A percentile compares a stretch with the other conserved stretches of the same genome.
These are phyloP conservation scores for grape (Vitis vinifera) DNA, from an alignment of 164 flowering plant species.

Conservation along the genomic window ASM3070453v1 NC_081817.1:2429501-2430000, in stretches of 20 bases:
- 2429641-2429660: constrained; percentile 9
- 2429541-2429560: constrained; percentile 24
- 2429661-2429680: constrained; percentile 14
- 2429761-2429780: neutral
- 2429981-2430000: too few relatives aligned
- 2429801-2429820: too few relatives aligned
- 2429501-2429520: too few relatives aligned
- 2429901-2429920: too few relatives aligned
- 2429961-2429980: too few relatives aligned
- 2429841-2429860: too few relatives aligned
- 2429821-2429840: neutral
- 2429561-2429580: constrained; percentile 23
- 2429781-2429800: too few relatives aligned
- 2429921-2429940: constrained; percentile 4
- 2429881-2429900: too few relatives aligned
- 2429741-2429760: too few relatives aligned
- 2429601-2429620: constrained; percentile 11
- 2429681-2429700: constrained; percentile 18
- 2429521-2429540: neutral
- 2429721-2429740: neutral
- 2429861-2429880: too few relatives aligned
- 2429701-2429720: neutral
- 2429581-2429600: constrained; percentile 22
- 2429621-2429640: constrained; percentile 8
- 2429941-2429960: too few relatives aligned